Conservation (phyloP, 2,329 filamentous ascomycete genomes). For the Pseudogymnoascus sp. region DNA sequence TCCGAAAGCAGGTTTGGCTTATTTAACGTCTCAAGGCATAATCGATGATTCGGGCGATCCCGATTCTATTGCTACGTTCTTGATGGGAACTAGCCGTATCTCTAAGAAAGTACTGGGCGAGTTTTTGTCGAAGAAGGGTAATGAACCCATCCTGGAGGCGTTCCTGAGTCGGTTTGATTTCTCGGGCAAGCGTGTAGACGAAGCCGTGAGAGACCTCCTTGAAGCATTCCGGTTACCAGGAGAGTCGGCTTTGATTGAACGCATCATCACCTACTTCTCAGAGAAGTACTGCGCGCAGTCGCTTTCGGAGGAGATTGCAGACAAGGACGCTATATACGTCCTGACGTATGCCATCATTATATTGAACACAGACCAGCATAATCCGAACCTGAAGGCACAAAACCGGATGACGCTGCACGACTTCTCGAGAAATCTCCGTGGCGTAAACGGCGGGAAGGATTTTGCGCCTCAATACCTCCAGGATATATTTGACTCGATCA, state of each 20-base stretch:
- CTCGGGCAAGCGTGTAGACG: conserved; percentile 74
- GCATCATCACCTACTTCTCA: conserved; percentile 81
- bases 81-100: conserved; percentile 78
- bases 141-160: conserved; percentile 74
- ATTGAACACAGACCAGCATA: conserved; percentile 95
- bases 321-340: conserved; percentile 83
- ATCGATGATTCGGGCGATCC: conserved; percentile 71
- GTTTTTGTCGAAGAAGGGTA: conserved; percentile 83
- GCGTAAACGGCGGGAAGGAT: conserved; percentile 78
- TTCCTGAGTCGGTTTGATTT: conserved; percentile 91
- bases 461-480: conserved; percentile 79
- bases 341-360: conserved; percentile 95
- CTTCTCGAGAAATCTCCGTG: conserved; percentile 83
- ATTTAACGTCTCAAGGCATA: conserved; percentile 76
- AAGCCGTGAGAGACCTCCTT: conserved; percentile 79
- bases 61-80: conserved; percentile 71
- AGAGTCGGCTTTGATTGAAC: conserved; percentile 85
- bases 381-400: conserved; percentile 72
- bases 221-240: conserved; percentile 90
- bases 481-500: conserved; percentile 85
- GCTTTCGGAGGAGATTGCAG: conserved; percentile 66
- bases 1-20: conserved; percentile 81
- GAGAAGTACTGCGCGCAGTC: conserved; percentile 72
- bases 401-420: conserved; percentile 79
- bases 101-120: conserved; percentile 90